phyloP scores from a whole-genome alignment of 345 rosid genomes.

The Kandelia obovata region DNA sequence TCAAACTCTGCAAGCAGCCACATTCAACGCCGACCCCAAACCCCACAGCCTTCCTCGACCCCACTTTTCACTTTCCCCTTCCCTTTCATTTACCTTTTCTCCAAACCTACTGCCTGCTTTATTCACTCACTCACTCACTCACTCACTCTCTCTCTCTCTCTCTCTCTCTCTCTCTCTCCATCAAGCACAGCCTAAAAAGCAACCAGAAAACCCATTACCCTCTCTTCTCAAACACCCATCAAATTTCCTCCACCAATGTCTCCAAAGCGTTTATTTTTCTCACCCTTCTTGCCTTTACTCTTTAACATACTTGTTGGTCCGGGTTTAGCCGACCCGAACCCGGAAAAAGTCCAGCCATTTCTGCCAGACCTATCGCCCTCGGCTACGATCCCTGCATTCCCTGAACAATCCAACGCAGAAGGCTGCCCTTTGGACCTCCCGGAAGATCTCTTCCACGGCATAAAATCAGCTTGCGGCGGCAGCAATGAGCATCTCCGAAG shows the following conservation, averaged over 20 bases:
- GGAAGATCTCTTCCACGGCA: slow-evolving; percentile 54
- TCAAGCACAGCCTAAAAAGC: too few species aligned
- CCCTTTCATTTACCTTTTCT: too few species aligned
- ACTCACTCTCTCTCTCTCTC: too few species aligned
- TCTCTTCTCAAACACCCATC: not conserved
- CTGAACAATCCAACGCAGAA: slow-evolving; percentile 67
- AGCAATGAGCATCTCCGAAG: slow-evolving; percentile 40
- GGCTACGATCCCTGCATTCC: slow-evolving; percentile 87
- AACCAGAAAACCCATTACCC: too few species aligned
- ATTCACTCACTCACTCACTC: too few species aligned
- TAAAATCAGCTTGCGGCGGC: slow-evolving; percentile 53
- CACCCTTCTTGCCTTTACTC: slow-evolving; percentile 18
- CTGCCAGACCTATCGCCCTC: slow-evolving; percentile 46
- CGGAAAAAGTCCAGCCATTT: slow-evolving; percentile 51
- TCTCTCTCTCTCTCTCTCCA: too few species aligned
- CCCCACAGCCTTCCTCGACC: too few species aligned
- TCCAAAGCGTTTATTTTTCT: slow-evolving; percentile 1
- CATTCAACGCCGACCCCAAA: too few species aligned
- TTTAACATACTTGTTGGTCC: slow-evolving; percentile 1
- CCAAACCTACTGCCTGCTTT: too few species aligned
- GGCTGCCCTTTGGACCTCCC: slow-evolving; percentile 76
- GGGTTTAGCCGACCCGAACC: slow-evolving; percentile 39
- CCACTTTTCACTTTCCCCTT: too few species aligned
- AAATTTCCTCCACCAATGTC: slow-evolving; percentile 20
- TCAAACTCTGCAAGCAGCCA: too few species aligned